Evolutionary conservation across 768 basidiomycete species (phyloP).

Genomic region (Mycena maculata): DNA sequence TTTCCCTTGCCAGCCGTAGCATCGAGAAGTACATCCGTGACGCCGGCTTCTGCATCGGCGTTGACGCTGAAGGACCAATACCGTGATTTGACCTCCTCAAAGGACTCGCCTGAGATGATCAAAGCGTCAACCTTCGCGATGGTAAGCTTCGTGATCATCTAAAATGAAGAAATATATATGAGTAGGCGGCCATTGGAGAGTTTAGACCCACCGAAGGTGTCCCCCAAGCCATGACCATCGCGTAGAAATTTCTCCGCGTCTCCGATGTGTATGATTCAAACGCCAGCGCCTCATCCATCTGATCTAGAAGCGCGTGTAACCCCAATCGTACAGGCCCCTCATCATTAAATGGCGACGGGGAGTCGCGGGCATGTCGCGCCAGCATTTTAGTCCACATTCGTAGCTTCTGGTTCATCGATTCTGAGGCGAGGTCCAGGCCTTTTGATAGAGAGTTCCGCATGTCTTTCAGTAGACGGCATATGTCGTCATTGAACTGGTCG

Average conservation of each 20-base stretch:
- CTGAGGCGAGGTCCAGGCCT: constrained; percentile 17
- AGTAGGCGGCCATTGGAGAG: constrained; percentile 3
- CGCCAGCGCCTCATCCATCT: constrained; percentile 21
- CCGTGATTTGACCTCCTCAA: neutral
- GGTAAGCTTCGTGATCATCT: constrained; percentile 20
- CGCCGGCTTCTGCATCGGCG: constrained; percentile 13
- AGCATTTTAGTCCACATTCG: constrained; percentile 18
- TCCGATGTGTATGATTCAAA: constrained; percentile 17
- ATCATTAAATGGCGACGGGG: constrained; percentile 16
- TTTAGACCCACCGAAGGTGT: constrained; percentile 17
- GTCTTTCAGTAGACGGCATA: constrained; percentile 19
- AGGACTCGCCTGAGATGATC: constrained; percentile 12
- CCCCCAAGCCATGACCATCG: constrained; percentile 22
- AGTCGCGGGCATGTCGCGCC: neutral
- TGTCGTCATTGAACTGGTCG: constrained; percentile 18
- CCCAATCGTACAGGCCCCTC: constrained; percentile 14
- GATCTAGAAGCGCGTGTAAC: constrained; percentile 16
- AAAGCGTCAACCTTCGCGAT: constrained; percentile 20
- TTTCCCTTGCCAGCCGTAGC: constrained; percentile 21
- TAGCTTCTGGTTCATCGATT: constrained; percentile 15
- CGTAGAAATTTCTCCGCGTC: constrained; percentile 7
- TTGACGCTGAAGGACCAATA: constrained; percentile 23
- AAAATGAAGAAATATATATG: constrained; percentile 13
- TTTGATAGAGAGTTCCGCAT: constrained; percentile 21
- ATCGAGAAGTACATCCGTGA: constrained; percentile 21